These are phyloP conservation scores for Aspergillus avenaceus DNA, from an alignment of 495 filamentous ascomycete genomes.

Conservation along the genomic window DNA sequence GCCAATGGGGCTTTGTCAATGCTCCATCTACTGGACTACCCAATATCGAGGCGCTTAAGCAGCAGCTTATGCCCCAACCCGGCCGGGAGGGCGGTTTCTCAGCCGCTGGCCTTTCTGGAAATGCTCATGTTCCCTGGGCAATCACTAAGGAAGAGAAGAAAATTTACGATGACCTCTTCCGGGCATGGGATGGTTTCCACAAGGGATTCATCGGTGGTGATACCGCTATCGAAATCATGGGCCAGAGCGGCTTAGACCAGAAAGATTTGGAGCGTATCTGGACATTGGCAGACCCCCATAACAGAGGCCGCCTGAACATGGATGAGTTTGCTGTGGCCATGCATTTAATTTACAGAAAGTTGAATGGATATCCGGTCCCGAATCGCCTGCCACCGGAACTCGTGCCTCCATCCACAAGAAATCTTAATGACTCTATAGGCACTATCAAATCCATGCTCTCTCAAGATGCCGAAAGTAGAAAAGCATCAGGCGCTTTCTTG, in stretches of 20 bases:
- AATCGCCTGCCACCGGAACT: constrained; percentile 88
- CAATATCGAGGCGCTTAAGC: constrained; percentile 88
- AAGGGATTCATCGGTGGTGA: constrained; percentile 93
- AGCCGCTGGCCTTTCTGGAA: constrained; percentile 83
- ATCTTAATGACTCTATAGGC: constrained; percentile 86
- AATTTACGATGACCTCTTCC: constrained; percentile 92
- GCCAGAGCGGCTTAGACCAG: constrained; percentile 90
- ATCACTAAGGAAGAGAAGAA: constrained; percentile 99
- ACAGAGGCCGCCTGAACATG: constrained; percentile 89
- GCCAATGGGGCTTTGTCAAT: constrained; percentile 98
- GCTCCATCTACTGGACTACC: constrained; percentile 84
- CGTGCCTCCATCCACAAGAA: constrained; percentile 91
- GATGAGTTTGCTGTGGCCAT: constrained; percentile 99
- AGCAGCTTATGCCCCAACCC: constrained; percentile 96
- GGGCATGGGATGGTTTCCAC: constrained; percentile 91
- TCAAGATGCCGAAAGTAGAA: constrained; percentile 81
- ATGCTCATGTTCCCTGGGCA: constrained; percentile 95
- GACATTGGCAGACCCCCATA: constrained; percentile 90
- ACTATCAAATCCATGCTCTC: constrained; percentile 90
- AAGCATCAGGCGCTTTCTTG: constrained; percentile 77
- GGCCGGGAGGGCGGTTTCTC: constrained; percentile 90
- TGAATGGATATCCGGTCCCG: constrained; percentile 95
- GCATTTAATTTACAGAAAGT: constrained; percentile 96
- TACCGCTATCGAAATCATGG: constrained; percentile 94
- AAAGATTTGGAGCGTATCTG: constrained; percentile 87